phyloP scores from a whole-genome alignment of 164 flowering plant species.

The Tetrastigma voinierianum region DNA sequence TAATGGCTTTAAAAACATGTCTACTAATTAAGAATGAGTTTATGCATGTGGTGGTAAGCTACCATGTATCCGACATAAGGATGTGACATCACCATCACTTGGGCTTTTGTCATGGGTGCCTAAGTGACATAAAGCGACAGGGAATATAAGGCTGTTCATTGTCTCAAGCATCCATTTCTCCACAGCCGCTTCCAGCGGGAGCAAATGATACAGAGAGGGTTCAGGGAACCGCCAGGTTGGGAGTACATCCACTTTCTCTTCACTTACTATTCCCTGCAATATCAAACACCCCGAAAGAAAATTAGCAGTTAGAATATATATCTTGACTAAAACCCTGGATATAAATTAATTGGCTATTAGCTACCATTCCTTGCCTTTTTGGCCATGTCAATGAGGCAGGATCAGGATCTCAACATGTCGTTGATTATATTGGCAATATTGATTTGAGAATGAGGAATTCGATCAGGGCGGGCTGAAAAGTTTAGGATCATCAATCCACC shows the following conservation, averaged over 20 bases:
- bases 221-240: conserved; percentile 14
- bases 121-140: background rate
- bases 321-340: background rate
- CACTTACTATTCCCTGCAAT: conserved; percentile 12
- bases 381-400: conserved; percentile 18
- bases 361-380: conserved; percentile 4
- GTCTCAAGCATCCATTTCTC: conserved; percentile 16
- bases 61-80: too few species aligned
- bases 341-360: too few species aligned
- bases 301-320: background rate
- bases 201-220: conserved; percentile 10
- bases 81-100: too few species aligned
- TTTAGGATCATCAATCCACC: conserved; percentile 12
- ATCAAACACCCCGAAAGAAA: background rate
- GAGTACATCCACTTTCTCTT: conserved; percentile 12
- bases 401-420: conserved; percentile 9
- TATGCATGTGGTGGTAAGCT: too few species aligned
- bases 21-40: too few species aligned
- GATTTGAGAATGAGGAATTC: conserved; percentile 3
- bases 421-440: background rate
- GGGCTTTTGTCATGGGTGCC: background rate
- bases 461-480: conserved; percentile 11
- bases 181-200: conserved; percentile 8
- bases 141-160: background rate
- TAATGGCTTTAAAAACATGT: too few species aligned